Evolutionary conservation across 2,329 filamentous ascomycete genomes (phyloP), one percentile per base, ranked within the genome.

Genomic region (Cercospora sp.): DNA sequence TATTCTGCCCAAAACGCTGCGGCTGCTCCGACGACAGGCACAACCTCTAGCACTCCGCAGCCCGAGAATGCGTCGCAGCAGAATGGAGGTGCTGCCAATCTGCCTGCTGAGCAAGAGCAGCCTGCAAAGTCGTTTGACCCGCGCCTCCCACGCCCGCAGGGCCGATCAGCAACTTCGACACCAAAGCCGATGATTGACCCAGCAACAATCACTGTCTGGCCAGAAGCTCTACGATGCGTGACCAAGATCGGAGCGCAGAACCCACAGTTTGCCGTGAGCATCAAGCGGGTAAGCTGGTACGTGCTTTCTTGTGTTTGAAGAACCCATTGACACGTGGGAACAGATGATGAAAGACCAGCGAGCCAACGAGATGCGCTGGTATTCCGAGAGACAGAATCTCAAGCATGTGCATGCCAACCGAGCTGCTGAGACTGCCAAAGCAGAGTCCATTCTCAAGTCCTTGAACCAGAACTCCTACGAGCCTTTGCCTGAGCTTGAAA

Each of bases 331-430:
- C 75, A 72, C 61, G 43, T 53, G 61, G 3, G 5, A 28, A 53
- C 69, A 88, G 79, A 82, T 91, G 77, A 90, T 91, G 68, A 83
- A 83, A 65, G 84, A 87, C 51, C 89, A 91, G 76, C 85, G 88
- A 73, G 82, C 84, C 49, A 85, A 90, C 72, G 88, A 91, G 71
- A 83, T 83, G 71, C 84, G 87, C 71, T 91, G 89, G 83, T 79
- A 77, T 53, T 70, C 67, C 13, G 77, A 77, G 55, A 70, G 77
- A 34, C 77, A 78, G 69, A 73, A 72, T 16, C 63, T 80, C 30
- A 80, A 79, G 70, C 72, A 75, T n/a, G 71, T 67, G 1, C 76
- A 78, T 55, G 73, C 73, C 51, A 75, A 71, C 24, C 71, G 77
- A 61, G 69, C 73, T 18, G 68, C 66, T 1, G 74, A 75, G 45